A percentile compares a stretch with the other conserved stretches of the same genome.
Evolutionary conservation across 2,329 filamentous ascomycete genomes (phyloP).

Genomic region (Alternaria viburni): DNA sequence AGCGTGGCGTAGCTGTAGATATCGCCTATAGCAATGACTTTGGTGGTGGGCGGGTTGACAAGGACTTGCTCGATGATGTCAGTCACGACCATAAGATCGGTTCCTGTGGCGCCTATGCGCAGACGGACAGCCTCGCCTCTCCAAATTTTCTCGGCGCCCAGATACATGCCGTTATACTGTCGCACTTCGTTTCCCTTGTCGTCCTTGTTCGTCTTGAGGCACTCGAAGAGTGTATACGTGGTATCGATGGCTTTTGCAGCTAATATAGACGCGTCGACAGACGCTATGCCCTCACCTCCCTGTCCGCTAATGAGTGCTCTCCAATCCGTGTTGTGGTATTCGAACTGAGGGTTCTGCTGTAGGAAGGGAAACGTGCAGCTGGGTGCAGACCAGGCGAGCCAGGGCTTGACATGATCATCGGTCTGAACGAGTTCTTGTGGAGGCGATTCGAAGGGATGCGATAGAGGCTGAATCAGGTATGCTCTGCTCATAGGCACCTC

Average conservation of each 20-base stretch:
- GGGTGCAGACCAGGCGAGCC: slow-evolving; percentile 65
- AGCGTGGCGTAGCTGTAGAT: slow-evolving; percentile 57
- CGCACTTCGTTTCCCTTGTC: slow-evolving; percentile 51
- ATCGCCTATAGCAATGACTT: slow-evolving; percentile 57
- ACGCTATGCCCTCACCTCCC: slow-evolving; percentile 57
- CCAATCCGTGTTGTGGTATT: slow-evolving; percentile 61
- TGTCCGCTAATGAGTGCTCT: slow-evolving; percentile 50
- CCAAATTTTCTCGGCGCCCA: slow-evolving; percentile 67
- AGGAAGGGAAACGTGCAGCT: slow-evolving; percentile 56
- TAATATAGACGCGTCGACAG: slow-evolving; percentile 65
- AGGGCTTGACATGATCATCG: slow-evolving; percentile 58
- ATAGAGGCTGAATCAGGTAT: slow-evolving; percentile 59
- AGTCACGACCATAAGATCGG: slow-evolving; percentile 58
- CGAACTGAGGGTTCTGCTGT: slow-evolving; percentile 48
- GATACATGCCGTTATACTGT: slow-evolving; percentile 61
- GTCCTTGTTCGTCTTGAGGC: slow-evolving; percentile 45
- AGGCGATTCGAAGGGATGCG: slow-evolving; percentile 51
- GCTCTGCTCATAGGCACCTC: slow-evolving; percentile 33
- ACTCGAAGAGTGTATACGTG: slow-evolving; percentile 61
- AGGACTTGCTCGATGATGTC: slow-evolving; percentile 51
- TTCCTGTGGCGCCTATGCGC: slow-evolving; percentile 48
- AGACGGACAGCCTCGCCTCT: slow-evolving; percentile 64
- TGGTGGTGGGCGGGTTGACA: slow-evolving; percentile 26
- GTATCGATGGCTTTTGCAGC: slow-evolving; percentile 62
- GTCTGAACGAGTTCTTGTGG: slow-evolving; percentile 52